Base-by-base conservation (phyloP, 768 basidiomycete genomes). In the Termitomyces sp. region DNA sequence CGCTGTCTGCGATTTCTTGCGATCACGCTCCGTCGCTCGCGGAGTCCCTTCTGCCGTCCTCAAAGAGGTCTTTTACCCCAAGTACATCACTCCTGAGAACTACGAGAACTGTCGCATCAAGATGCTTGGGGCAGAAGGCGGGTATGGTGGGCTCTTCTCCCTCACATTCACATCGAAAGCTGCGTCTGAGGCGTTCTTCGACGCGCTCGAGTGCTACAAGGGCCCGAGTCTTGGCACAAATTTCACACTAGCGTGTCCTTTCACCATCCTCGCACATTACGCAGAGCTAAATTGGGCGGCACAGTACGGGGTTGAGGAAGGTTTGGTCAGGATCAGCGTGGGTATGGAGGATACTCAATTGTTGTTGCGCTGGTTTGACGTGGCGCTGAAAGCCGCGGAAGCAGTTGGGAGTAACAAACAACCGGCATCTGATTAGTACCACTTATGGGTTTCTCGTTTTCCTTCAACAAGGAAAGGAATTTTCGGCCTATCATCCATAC, bases 161-260 rank as follows among this genome's bases (percentile, higher is more conserved):
- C 71, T 96, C 50, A 88, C 86, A 0, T 98, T 99, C 74, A 86
- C 82, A 10, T 81, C 86, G 6, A 58, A 70, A 11, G 74, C 74
- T 1, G 89, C 89, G 0, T 86, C 90, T 2, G 71, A 75, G 54
- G 87, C 87, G 14, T 97, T 97, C 74, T 96, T 88, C 64, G 92
- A 99, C 70, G 73, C 82, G 0, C 75, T 99, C 40, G 78, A 80
- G 8, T 94, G 86, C 69, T 80, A 81, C 62, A 99, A 98, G 68
- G 96, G 96, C 3, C 96, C 96, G 0, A 87, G 86, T 65, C 78
- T 92, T 9, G 96, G 96, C 2, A 98, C 96, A 21, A 97, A 93
- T 77, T 98, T 98, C 69, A 98, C 96, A 2, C 79, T 98, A 31
- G 93, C 94, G 33, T 94, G 86, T 62, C 96, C 95, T 26, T 98